A percentile compares a stretch with the other conserved stretches of the same genome.
Conservation (phyloP, 305 asterid genomes). For the Caryopteris hybrid region DNA sequence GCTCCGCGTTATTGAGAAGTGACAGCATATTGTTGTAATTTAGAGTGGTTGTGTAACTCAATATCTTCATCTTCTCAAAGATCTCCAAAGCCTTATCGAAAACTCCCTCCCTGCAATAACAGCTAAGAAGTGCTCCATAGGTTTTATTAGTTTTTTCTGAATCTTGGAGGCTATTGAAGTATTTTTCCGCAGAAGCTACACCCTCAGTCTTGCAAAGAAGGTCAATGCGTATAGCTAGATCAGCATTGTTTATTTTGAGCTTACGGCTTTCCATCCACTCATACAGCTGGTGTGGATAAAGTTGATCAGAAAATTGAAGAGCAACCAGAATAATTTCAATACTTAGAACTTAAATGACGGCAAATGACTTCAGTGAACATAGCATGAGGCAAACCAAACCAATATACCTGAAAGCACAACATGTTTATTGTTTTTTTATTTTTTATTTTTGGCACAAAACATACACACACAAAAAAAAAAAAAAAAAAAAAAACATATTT, state of each 20-base stretch:
- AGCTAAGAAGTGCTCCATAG: slow-evolving; percentile 64
- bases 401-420: neutral
- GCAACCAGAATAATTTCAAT: neutral
- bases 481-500: no score
- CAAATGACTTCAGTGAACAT: neutral
- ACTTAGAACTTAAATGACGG: neutral
- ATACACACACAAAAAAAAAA: no score
- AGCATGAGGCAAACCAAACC: neutral
- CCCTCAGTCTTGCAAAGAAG: slow-evolving; percentile 49
- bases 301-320: neutral
- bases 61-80: slow-evolving; percentile 48
- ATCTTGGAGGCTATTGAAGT: slow-evolving; percentile 48
- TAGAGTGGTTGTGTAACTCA: slow-evolving; percentile 32
- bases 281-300: slow-evolving; percentile 39
- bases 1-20: slow-evolving; percentile 34
- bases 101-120: slow-evolving; percentile 48
- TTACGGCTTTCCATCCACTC: slow-evolving; percentile 59
- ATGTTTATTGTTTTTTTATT: neutral
- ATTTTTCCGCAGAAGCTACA: slow-evolving; percentile 47
- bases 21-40: slow-evolving; percentile 55
- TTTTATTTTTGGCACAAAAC: neutral
- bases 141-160: slow-evolving; percentile 58
- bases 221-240: slow-evolving; percentile 52
- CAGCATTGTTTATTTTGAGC: slow-evolving; percentile 27
- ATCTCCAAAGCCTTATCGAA: slow-evolving; percentile 50